phyloP scores from a whole-genome alignment of 2,329 filamentous ascomycete species.

The Macroventuria anomochaeta region DNA sequence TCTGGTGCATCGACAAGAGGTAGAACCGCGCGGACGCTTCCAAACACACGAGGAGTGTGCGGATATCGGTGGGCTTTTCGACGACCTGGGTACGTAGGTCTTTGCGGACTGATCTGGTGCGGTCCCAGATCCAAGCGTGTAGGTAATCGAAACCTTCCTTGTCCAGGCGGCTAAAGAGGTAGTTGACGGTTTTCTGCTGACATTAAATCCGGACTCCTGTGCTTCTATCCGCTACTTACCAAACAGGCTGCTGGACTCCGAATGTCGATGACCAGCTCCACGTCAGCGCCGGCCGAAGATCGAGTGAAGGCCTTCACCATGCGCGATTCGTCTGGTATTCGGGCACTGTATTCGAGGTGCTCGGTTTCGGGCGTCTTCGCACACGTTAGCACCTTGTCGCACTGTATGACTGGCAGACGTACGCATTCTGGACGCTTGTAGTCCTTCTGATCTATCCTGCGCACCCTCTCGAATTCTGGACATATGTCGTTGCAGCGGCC shows the following conservation, averaged over 20 bases:
- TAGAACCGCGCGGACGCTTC: slow-evolving; percentile 70
- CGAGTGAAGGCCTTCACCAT: slow-evolving; percentile 71
- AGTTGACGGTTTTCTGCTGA: slow-evolving; percentile 51
- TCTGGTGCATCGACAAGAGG: slow-evolving; percentile 66
- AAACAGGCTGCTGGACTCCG: slow-evolving; percentile 60
- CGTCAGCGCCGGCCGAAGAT: slow-evolving; percentile 67
- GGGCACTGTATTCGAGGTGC: slow-evolving; percentile 38
- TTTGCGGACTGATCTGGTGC: slow-evolving; percentile 68
- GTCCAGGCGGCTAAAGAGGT: slow-evolving; percentile 57
- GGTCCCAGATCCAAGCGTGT: slow-evolving; percentile 70
- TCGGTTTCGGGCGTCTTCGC: slow-evolving; percentile 41
- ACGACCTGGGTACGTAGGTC: slow-evolving; percentile 70
- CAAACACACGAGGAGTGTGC: slow-evolving; percentile 64
- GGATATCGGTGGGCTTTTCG: slow-evolving; percentile 60
- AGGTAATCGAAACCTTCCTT: slow-evolving; percentile 56
- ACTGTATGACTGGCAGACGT: slow-evolving; percentile 13
- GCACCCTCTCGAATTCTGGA: slow-evolving; percentile 67
- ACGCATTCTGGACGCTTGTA: slow-evolving; percentile 67
- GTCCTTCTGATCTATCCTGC: slow-evolving; percentile 67
- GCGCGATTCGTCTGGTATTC: slow-evolving; percentile 56
- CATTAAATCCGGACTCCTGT: slow-evolving; percentile 25
- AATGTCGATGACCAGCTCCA: slow-evolving; percentile 68
- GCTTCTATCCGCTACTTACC: slow-evolving; percentile 29
- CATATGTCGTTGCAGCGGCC: slow-evolving; percentile 70
- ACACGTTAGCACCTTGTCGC: neutral